Conservation (phyloP, 805 yeast species). For the Yarrowia sp. region DNA sequence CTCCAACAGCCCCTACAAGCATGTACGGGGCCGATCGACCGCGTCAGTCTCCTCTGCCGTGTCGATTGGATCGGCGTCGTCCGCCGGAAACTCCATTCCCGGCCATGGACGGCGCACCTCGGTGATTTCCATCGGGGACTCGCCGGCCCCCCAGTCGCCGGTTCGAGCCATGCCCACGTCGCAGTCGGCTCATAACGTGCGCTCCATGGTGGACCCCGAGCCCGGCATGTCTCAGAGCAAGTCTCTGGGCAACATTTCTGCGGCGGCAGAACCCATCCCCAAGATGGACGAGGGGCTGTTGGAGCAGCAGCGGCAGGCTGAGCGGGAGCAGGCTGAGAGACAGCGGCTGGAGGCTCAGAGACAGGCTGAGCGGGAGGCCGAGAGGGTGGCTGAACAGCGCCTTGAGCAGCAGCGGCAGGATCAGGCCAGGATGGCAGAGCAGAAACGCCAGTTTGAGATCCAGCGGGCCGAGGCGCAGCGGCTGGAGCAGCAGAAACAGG, state of each 20-base stretch:
- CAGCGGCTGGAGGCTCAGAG: neutral
- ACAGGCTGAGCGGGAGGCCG: neutral
- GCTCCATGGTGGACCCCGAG: constrained; percentile 13
- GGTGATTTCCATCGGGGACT: constrained; percentile 8
- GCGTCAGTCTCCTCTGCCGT: neutral
- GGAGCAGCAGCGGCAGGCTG: neutral
- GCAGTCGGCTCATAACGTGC: constrained; percentile 15
- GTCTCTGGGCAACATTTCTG: neutral
- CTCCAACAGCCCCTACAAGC: neutral
- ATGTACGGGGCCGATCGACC: neutral
- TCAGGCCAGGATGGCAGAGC: neutral
- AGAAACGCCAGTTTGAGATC: neutral
- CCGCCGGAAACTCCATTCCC: constrained; percentile 15
- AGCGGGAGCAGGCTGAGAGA: neutral
- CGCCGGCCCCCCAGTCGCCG: neutral
- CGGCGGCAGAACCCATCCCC: neutral
- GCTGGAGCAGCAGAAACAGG: constrained; percentile 1
- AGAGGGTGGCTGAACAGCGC: neutral
- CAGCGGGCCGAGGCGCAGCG: neutral
- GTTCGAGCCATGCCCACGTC: neutral
- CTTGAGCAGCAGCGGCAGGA: constrained; percentile 7
- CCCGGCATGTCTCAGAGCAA: constrained; percentile 16
- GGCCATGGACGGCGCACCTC: constrained; percentile 1
- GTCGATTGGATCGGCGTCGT: neutral
- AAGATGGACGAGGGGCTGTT: neutral